These are phyloP conservation scores for Fraxinus quadrangulata DNA, from an alignment of 257 asterid genomes.

Conservation along the genomic window DNA sequence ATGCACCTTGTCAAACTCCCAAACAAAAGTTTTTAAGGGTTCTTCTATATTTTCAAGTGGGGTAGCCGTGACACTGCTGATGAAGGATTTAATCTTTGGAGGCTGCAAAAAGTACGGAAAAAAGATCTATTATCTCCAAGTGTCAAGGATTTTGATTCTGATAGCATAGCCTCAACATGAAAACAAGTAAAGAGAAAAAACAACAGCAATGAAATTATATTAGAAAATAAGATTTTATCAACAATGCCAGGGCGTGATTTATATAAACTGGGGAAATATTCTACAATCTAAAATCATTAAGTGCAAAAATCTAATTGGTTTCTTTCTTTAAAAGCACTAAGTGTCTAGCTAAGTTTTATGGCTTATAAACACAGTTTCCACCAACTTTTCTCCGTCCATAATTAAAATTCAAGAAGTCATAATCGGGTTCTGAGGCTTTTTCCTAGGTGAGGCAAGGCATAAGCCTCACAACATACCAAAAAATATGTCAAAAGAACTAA, in stretches of 20 bases:
- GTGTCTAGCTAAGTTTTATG: too few species aligned
- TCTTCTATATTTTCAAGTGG: slow-evolving; percentile 84
- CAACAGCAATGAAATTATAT: not conserved
- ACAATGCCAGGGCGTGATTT: not conserved
- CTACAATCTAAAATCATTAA: not conserved
- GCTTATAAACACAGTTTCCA: not conserved
- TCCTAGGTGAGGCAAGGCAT: too few species aligned
- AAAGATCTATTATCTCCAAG: slow-evolving; percentile 24
- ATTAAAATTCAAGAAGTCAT: too few species aligned
- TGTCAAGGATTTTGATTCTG: not conserved
- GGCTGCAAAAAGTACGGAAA: slow-evolving; percentile 55
- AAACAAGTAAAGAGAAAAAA: not conserved
- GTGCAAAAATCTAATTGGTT: not conserved
- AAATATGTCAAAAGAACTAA: too few species aligned
- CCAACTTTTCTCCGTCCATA: not conserved
- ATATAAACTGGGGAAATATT: not conserved
- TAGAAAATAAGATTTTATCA: not conserved
- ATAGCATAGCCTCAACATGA: not conserved
- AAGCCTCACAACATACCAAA: too few species aligned
- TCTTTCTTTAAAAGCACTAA: not conserved
- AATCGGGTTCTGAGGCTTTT: too few species aligned
- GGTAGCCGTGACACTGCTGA: slow-evolving; percentile 61
- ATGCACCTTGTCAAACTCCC: slow-evolving; percentile 97
- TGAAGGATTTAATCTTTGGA: slow-evolving; percentile 74
- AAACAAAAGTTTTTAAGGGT: slow-evolving; percentile 64